A percentile compares a stretch with the other conserved stretches of the same genome.
phyloP scores from a whole-genome alignment of 2,329 filamentous ascomycete species.

The Coniochaeta sp. region DNA sequence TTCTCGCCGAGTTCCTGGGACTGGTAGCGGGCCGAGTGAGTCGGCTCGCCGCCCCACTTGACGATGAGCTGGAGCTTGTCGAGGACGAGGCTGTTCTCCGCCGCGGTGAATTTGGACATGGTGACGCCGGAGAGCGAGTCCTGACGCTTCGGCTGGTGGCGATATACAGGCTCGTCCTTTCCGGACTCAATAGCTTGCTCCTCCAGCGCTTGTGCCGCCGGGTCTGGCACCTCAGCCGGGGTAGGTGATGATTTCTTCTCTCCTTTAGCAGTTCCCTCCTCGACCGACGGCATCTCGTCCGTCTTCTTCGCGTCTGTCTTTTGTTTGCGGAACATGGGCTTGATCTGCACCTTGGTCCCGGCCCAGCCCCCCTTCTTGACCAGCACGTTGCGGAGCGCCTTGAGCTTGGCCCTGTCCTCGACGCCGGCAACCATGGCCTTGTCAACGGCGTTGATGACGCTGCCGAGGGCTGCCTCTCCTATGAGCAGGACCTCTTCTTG shows the following conservation, averaged over 20 bases:
- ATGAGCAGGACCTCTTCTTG: slow-evolving; percentile 94
- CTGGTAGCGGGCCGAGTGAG: slow-evolving; percentile 93
- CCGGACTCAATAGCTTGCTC: not conserved
- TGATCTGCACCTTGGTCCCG: slow-evolving; percentile 97
- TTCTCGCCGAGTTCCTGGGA: slow-evolving; percentile 90
- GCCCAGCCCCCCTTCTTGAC: slow-evolving; percentile 91
- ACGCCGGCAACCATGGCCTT: slow-evolving; percentile 68
- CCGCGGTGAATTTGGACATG: slow-evolving; percentile 88
- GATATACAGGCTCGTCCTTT: slow-evolving; percentile 6
- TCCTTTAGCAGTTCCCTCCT: slow-evolving; percentile 26
- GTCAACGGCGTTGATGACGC: slow-evolving; percentile 83
- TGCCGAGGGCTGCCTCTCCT: slow-evolving; percentile 80
- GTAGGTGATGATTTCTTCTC: slow-evolving; percentile 15
- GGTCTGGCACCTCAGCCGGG: not conserved
- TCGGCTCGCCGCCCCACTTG: slow-evolving; percentile 98
- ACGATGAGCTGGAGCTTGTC: slow-evolving; percentile 97
- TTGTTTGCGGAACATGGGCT: slow-evolving; percentile 95
- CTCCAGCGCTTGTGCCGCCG: not conserved
- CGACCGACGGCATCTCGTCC: slow-evolving; percentile 40
- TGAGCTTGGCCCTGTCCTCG: slow-evolving; percentile 84
- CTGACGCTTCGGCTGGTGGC: slow-evolving; percentile 48
- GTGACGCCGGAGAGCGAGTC: slow-evolving; percentile 87
- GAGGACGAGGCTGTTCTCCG: slow-evolving; percentile 84
- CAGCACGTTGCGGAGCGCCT: slow-evolving; percentile 74
- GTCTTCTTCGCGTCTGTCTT: slow-evolving; percentile 60